phyloP scores from a whole-genome alignment of 1,139 yeast species.

The Debaryomyces psychrophilus region DNA sequence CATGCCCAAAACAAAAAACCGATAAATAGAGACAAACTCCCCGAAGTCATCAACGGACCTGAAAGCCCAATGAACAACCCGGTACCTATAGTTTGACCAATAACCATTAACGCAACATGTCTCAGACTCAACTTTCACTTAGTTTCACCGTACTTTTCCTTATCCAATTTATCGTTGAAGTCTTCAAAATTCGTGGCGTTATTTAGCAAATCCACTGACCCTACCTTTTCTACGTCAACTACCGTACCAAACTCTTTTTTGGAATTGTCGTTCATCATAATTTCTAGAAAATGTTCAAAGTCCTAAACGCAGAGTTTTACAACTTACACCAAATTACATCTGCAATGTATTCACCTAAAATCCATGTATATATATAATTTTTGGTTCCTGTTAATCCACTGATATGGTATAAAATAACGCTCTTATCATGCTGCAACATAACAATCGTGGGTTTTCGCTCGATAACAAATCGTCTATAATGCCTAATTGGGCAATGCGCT shows the following conservation, averaged over 20 bases:
- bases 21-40: conserved; percentile 41
- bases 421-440: not conserved
- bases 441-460: not conserved
- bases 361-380: not conserved
- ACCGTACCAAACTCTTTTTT: conserved; percentile 14
- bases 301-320: not conserved
- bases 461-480: not conserved
- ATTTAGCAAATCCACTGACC: conserved; percentile 19
- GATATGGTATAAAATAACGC: not conserved
- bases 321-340: not conserved
- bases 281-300: not conserved
- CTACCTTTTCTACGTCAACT: conserved; percentile 31
- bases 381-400: not conserved
- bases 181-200: conserved; percentile 29
- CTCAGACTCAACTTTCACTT: conserved; percentile 44
- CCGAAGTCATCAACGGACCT: conserved; percentile 37
- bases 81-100: conserved; percentile 56
- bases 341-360: not conserved
- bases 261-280: not conserved
- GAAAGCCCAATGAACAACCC: conserved; percentile 48
- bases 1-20: conserved; percentile 40
- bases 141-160: conserved; percentile 37
- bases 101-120: conserved; percentile 52
- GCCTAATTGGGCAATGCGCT: conserved; percentile 1
- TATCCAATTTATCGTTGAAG: conserved; percentile 36